A percentile compares a stretch with the other conserved stretches of the same genome.
Conservation (phyloP, 345 rosid species). For the Euphorbia peplus region DNA sequence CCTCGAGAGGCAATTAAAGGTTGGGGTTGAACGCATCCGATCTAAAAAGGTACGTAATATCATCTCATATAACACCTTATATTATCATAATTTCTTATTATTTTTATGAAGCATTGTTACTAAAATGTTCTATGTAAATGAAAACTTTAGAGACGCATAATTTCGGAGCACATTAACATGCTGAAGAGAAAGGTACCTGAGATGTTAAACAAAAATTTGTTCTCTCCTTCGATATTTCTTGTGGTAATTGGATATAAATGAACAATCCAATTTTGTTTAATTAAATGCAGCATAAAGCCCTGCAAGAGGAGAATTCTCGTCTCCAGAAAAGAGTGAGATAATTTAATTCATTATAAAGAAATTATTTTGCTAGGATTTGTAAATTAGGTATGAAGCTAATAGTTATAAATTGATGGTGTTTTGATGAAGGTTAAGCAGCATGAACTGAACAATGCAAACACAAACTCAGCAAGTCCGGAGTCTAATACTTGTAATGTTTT, state of each 20-base stretch:
- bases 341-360: neutral
- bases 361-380: neutral
- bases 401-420: neutral
- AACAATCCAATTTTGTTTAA: too few species aligned
- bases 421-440: conserved; percentile 23
- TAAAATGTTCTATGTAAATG: neutral
- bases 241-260: neutral
- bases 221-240: too few species aligned
- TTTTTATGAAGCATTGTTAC: neutral
- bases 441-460: conserved; percentile 24
- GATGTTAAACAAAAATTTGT: neutral
- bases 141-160: conserved; percentile 34
- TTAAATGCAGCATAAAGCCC: conserved; percentile 34
- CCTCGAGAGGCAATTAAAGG: conserved; percentile 45
- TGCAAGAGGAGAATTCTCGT: conserved; percentile 48
- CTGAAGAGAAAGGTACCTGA: conserved; percentile 40
- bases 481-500: conserved; percentile 9
- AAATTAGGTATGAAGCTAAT: neutral
- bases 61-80: too few species aligned
- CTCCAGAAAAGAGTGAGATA: conserved; percentile 50
- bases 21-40: conserved; percentile 48
- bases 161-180: conserved; percentile 37
- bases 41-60: conserved; percentile 55
- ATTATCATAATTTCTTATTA: too few species aligned
- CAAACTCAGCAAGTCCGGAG: conserved; percentile 21